Evolutionary conservation across 2,329 filamentous ascomycete genomes (phyloP).

Genomic region (Arthrocladium fulminans): DNA sequence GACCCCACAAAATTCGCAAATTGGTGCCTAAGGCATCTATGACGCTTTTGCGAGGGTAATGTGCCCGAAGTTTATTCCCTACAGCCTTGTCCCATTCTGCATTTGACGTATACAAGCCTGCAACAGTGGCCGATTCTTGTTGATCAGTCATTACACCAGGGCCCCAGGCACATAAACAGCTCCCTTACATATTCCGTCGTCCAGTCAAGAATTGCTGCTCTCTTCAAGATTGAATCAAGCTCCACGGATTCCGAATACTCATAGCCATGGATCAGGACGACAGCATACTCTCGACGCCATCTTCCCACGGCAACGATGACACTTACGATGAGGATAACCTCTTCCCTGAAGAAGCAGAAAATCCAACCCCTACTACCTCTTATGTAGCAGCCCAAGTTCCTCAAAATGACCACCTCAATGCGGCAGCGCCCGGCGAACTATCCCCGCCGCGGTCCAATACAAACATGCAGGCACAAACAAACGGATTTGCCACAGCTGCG

Average conservation of each 20-base stretch:
- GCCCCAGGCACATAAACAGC: neutral
- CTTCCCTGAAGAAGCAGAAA: constrained; percentile 6
- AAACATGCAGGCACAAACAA: neutral
- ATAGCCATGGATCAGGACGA: constrained; percentile 20
- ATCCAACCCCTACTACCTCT: neutral
- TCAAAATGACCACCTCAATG: constrained; percentile 23
- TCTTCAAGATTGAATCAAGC: neutral
- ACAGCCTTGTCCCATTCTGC: too few species aligned
- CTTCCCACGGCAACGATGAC: constrained; percentile 12
- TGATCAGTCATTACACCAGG: too few species aligned
- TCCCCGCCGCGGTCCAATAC: constrained; percentile 19
- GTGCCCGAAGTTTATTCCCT: neutral
- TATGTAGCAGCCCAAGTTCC: constrained; percentile 15
- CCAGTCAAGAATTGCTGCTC: neutral
- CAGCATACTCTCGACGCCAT: constrained; percentile 21
- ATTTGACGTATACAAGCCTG: too few species aligned
- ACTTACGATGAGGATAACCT: constrained; percentile 6
- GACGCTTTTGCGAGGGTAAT: neutral
- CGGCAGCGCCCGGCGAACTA: constrained; percentile 23
- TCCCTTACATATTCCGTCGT: neutral
- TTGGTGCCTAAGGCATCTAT: neutral
- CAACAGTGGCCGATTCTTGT: too few species aligned
- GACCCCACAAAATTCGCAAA: neutral
- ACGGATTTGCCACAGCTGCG: constrained; percentile 1
- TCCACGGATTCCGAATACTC: neutral